Base-by-base conservation (phyloP, 2,329 filamentous ascomycete genomes). In the Microthyrium microscopicum region DNA sequence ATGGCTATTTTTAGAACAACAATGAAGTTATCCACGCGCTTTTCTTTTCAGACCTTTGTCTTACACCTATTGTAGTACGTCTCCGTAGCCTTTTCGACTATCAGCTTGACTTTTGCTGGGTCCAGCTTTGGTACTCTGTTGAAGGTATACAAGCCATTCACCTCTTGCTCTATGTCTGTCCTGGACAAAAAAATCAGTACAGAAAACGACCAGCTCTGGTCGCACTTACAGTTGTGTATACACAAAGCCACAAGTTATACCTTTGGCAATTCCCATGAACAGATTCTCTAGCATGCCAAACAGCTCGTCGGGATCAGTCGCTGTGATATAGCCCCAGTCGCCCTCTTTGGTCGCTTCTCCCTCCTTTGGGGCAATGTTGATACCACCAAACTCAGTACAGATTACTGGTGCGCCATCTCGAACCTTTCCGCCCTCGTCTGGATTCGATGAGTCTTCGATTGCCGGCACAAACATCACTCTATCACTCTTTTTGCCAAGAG, bases 291-390 rank as follows among this genome's bases (percentile, higher is more conserved):
- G 59, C 3, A 73, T 52, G 38, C 58, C 56, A 13, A 78, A 53
- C 35, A 78, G 46, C 42, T 78, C 74, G 12, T 64, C 55, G 0
- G 70, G 52, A 43, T 77, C 67, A 0, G 51, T 61, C 0, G 73
- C 74, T 0, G 73, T 78, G 1, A 72, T 78, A 44, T 78, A 78
- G 0, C 73, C 74, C 74, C 74, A 78, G 36, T 73, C 67, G 0
- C 61, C 54, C 0, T 52, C 55, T 2, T 49, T 46, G 3, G 36
- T 44, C 5, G 32, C 34, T 13, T 44, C 40, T 17, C 52, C 51
- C 26, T 60, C 57, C 1, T 58, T 51, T 0, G 62, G 59, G 0
- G 68, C 66, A 43, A 78, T 75, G 44, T 77, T 78, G 26, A 78
- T 68, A 3, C 74, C 74, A 3, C 73, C 73, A 40, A 77, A 77